Percentiles rank a stretch among this genome's conserved stretches.
Evolutionary conservation across 2,329 filamentous ascomycete species (phyloP).

Genomic region (Pseudogymnoascus sp.): DNA sequence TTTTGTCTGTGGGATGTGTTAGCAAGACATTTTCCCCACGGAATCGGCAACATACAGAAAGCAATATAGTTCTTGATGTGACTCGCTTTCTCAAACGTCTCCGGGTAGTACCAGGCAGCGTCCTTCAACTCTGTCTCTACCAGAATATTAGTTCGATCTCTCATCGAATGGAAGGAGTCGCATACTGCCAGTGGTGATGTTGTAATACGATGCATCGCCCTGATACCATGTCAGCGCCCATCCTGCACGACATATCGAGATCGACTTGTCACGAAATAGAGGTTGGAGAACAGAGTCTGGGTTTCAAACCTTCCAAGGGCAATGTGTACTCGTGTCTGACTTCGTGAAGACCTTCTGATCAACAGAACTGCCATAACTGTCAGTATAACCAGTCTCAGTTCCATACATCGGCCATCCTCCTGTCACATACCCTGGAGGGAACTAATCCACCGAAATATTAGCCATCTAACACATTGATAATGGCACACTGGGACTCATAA

Average conservation of each 20-base stretch:
- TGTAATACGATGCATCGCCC: constrained; percentile 41
- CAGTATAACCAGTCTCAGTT: constrained; percentile 2
- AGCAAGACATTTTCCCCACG: not conserved
- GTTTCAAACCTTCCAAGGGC: constrained; percentile 35
- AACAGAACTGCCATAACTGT: constrained; percentile 29
- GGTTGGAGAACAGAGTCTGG: too few species aligned
- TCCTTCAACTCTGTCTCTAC: constrained; percentile 35
- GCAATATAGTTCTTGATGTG: constrained; percentile 40
- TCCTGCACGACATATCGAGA: not conserved
- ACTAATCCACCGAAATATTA: constrained; percentile 21
- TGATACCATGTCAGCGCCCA: not conserved
- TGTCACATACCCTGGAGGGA: constrained; percentile 29
- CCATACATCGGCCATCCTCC: not conserved
- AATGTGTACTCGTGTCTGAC: constrained; percentile 35
- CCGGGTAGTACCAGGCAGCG: constrained; percentile 41
- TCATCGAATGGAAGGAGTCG: not conserved
- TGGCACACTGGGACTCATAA: constrained; percentile 7
- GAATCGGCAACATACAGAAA: constrained; percentile 34
- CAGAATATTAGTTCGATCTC: constrained; percentile 17
- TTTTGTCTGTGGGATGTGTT: constrained; percentile 14
- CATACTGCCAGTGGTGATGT: constrained; percentile 35
- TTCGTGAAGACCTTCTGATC: constrained; percentile 33
- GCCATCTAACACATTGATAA: not conserved
- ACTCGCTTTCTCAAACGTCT: constrained; percentile 34
- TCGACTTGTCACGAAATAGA: too few species aligned